Percentiles rank a stretch among this genome's conserved stretches.
Evolutionary conservation across 2,329 filamentous ascomycete genomes (phyloP).

Genomic region (Thelonectria blattea): DNA sequence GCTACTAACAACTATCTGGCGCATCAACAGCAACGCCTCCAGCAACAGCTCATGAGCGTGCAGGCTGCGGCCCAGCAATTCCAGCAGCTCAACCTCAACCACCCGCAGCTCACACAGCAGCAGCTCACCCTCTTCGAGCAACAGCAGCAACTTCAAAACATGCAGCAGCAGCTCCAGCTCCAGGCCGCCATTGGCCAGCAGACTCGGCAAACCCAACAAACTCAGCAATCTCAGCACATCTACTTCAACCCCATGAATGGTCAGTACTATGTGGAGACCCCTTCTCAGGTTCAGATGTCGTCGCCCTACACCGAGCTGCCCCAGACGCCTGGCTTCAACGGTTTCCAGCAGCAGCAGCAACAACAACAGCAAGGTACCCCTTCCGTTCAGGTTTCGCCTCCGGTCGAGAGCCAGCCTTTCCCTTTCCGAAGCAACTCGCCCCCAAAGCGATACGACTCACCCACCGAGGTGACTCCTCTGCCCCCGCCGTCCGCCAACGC

Average conservation of each 20-base stretch:
- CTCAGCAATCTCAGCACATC: slow-evolving; percentile 74
- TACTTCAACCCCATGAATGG: slow-evolving; percentile 88
- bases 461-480: slow-evolving; percentile 71
- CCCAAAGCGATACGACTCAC: slow-evolving; percentile 71
- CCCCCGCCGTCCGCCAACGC: slow-evolving; percentile 89
- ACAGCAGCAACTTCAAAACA: slow-evolving; percentile 49
- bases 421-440: slow-evolving; percentile 68
- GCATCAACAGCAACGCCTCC: slow-evolving; percentile 91
- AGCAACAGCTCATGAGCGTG: slow-evolving; percentile 87
- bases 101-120: slow-evolving; percentile 54
- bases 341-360: slow-evolving; percentile 51
- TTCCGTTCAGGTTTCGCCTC: slow-evolving; percentile 82
- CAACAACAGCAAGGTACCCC: slow-evolving; percentile 64
- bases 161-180: slow-evolving; percentile 48
- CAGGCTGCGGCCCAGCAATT: slow-evolving; percentile 85
- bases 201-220: slow-evolving; percentile 44
- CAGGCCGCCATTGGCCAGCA: slow-evolving; percentile 46
- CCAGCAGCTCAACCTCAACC: slow-evolving; percentile 74
- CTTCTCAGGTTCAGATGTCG: slow-evolving; percentile 50
- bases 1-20: slow-evolving; percentile 91
- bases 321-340: slow-evolving; percentile 43
- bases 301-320: slow-evolving; percentile 53
- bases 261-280: slow-evolving; percentile 81
- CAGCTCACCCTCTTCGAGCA: slow-evolving; percentile 55
- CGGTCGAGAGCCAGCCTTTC: slow-evolving; percentile 63